Evolutionary conservation across 2,329 filamentous ascomycete species (phyloP).

Genomic region (Septoria linicola): DNA sequence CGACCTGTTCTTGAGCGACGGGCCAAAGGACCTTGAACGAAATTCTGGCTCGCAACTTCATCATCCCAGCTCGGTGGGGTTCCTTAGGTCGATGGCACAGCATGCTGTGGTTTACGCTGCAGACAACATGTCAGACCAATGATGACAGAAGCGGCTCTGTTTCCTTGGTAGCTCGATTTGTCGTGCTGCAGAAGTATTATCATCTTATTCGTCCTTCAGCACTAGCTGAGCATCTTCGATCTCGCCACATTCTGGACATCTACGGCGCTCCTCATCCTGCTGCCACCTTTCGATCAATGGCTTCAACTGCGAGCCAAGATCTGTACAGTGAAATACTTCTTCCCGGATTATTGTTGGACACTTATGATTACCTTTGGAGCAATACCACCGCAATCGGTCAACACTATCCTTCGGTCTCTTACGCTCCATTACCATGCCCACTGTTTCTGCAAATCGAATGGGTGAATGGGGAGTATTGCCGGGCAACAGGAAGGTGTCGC

Average conservation of each 20-base stretch:
- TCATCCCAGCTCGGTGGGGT: background rate
- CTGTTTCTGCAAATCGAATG: slow-evolving; percentile 85
- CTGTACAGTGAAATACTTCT: slow-evolving; percentile 79
- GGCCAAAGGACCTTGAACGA: slow-evolving; percentile 1
- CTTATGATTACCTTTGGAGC: slow-evolving; percentile 58
- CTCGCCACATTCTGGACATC: slow-evolving; percentile 69
- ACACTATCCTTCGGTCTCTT: slow-evolving; percentile 66
- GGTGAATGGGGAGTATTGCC: slow-evolving; percentile 91
- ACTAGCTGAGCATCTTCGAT: slow-evolving; percentile 16
- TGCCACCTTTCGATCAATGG: slow-evolving; percentile 80
- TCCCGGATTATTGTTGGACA: slow-evolving; percentile 67
- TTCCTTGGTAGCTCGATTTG: background rate
- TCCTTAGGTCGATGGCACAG: background rate
- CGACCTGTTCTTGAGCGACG: background rate
- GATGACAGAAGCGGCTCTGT: background rate
- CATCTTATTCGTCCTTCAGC: background rate
- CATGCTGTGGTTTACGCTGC: too few species aligned
- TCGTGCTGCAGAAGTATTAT: background rate
- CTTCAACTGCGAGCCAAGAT: slow-evolving; percentile 93
- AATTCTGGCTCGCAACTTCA: background rate
- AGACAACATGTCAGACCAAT: too few species aligned
- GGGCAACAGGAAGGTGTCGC: slow-evolving; percentile 89
- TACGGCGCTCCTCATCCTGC: slow-evolving; percentile 65
- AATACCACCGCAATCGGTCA: slow-evolving; percentile 91
- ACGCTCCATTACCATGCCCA: slow-evolving; percentile 92